phyloP scores from a whole-genome alignment of 192 early-diverging fungal genomes.

The Mortierella alpina region DNA sequence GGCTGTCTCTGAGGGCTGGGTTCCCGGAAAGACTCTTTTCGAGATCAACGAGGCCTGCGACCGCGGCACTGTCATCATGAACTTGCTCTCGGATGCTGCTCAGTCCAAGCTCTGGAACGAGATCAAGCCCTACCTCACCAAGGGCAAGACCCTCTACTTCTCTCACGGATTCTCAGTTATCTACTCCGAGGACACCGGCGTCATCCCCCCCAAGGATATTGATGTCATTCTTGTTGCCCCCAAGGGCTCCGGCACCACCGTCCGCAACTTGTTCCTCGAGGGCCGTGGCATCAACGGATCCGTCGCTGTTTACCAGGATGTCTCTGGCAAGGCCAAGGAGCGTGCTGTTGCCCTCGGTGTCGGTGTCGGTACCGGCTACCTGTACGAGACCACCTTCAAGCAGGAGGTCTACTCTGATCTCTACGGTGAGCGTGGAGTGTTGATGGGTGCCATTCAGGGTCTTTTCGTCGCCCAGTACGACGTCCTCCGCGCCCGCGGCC shows the following conservation, averaged over 20 bases:
- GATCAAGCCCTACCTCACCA: constrained; percentile 90
- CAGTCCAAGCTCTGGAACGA: constrained; percentile 93
- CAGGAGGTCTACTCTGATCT: constrained; percentile 99
- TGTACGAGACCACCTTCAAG: constrained; percentile 97
- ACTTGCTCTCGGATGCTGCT: constrained; percentile 96
- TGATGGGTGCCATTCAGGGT: constrained; percentile 99
- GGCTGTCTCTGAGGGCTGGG: constrained; percentile 95
- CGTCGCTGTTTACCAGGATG: constrained; percentile 95
- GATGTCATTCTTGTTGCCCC: constrained; percentile 98
- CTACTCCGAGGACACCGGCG: constrained; percentile 91
- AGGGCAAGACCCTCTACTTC: constrained; percentile 99
- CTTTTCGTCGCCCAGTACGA: constrained; percentile 98
- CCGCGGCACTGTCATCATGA: constrained; percentile 93
- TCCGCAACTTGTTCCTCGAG: constrained; percentile 96
- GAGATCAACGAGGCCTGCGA: constrained; percentile 90
- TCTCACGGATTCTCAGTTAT: constrained; percentile 97
- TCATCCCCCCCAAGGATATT: constrained; percentile 91
- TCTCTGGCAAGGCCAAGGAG: constrained; percentile 93
- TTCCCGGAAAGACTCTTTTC: constrained; percentile 96
- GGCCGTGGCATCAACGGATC: constrained; percentile 98
- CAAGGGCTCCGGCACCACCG: constrained; percentile 95
- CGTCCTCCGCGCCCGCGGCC: constrained; percentile 92
- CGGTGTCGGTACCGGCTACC: constrained; percentile 95
- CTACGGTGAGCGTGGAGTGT: constrained; percentile 95
- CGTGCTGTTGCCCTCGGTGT: constrained; percentile 92